Percentiles rank a stretch among this genome's conserved stretches.
phyloP scores from a whole-genome alignment of 2,329 filamentous ascomycete genomes.

The Fusarium foetens region DNA sequence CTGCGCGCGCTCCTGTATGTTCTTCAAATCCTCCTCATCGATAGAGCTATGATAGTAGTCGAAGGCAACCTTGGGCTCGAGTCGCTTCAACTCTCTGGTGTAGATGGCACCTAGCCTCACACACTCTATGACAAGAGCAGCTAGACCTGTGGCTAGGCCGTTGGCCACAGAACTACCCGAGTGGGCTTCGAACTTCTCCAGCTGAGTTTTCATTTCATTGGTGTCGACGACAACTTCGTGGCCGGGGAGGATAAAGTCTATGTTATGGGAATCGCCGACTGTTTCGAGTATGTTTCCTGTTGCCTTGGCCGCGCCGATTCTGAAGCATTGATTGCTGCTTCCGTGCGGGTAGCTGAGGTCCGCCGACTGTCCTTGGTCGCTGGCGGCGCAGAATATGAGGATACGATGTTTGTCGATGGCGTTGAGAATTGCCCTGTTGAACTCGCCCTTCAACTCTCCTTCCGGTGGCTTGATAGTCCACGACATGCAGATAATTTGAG shows the following conservation, averaged over 20 bases:
- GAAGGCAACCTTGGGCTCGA: neutral
- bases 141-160: neutral
- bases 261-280: neutral
- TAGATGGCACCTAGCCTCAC: neutral
- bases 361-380: slow-evolving; percentile 2
- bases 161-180: slow-evolving; percentile 13
- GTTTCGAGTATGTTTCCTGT: slow-evolving; percentile 8
- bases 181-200: neutral
- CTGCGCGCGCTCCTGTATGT: neutral
- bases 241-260: neutral
- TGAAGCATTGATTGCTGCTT: slow-evolving; percentile 12
- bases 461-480: neutral
- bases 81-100: neutral
- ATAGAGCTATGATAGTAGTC: neutral
- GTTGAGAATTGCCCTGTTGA: neutral
- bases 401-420: neutral
- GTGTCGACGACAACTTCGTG: neutral
- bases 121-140: slow-evolving; percentile 7
- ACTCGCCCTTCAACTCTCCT: neutral
- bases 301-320: slow-evolving; percentile 22
- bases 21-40: neutral
- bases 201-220: neutral
- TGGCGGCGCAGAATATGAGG: neutral
- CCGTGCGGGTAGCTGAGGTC: slow-evolving; percentile 9
- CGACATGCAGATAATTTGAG: neutral